Evolutionary conservation across 1,284 basidiomycete species (phyloP).

Genomic region (Takashimella tepidaria): DNA sequence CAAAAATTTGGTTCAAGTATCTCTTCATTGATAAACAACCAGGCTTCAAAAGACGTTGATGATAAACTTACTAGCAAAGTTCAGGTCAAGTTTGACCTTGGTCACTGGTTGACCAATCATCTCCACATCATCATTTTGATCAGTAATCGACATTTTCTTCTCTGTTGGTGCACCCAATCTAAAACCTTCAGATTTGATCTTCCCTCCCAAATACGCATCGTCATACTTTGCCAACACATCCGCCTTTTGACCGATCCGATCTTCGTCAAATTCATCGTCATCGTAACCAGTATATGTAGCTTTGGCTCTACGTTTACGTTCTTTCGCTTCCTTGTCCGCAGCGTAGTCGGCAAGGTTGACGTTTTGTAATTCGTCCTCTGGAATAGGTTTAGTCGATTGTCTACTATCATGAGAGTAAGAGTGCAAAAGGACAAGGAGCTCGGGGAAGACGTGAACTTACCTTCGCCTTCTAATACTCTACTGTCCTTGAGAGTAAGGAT

Average conservation of each 20-base stretch:
- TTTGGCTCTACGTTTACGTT: conserved; percentile 78
- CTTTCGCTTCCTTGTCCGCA: conserved; percentile 58
- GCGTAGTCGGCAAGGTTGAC: conserved; percentile 85
- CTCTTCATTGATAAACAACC: too few relatives aligned
- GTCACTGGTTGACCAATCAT: conserved; percentile 46
- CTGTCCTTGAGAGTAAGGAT: conserved; percentile 96
- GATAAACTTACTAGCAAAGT: conserved; percentile 72
- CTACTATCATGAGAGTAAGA: neutral
- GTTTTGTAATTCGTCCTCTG: conserved; percentile 97
- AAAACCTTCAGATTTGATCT: conserved; percentile 59
- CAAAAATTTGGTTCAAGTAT: too few relatives aligned
- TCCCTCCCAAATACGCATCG: conserved; percentile 62
- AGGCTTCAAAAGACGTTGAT: too few relatives aligned
- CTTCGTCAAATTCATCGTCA: conserved; percentile 77
- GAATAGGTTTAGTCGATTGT: too few relatives aligned
- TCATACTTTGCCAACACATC: conserved; percentile 93
- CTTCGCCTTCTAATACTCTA: conserved; percentile 87
- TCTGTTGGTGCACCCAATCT: conserved; percentile 57
- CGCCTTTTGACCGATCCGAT: conserved; percentile 68
- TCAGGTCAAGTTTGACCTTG: conserved; percentile 62
- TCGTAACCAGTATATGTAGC: conserved; percentile 89
- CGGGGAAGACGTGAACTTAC: conserved; percentile 49
- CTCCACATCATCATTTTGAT: conserved; percentile 52
- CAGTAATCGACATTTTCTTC: conserved; percentile 48
- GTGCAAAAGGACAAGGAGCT: neutral